A percentile compares a stretch with the other conserved stretches of the same genome.
These are phyloP conservation scores for Russula sp. DNA, from an alignment of 768 basidiomycete species.

Conservation along the genomic window DNA sequence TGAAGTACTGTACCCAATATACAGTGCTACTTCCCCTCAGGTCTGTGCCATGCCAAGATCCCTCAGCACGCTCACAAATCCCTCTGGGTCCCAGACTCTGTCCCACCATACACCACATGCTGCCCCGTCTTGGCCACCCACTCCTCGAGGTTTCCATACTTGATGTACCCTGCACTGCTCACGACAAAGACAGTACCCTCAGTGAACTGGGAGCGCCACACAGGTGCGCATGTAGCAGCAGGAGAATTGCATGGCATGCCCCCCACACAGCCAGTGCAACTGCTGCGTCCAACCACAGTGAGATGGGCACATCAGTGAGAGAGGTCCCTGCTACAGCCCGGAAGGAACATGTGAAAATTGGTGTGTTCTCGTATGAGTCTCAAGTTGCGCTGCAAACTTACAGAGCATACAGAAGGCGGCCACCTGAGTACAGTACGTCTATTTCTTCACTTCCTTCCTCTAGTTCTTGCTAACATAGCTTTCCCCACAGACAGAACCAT, in stretches of 20 bases:
- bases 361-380: too few relatives aligned
- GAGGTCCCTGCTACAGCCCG: too few relatives aligned
- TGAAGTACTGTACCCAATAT: neutral
- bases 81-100: conserved; percentile 85
- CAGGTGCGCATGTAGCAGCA: conserved; percentile 28
- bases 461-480: too few relatives aligned
- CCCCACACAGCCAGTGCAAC: too few relatives aligned
- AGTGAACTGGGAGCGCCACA: conserved; percentile 64
- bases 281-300: too few relatives aligned
- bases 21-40: conserved; percentile 20
- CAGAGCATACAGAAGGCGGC: too few relatives aligned
- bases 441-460: too few relatives aligned
- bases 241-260: conserved; percentile 34
- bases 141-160: conserved; percentile 93
- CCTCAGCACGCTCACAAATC: conserved; percentile 70
- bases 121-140: conserved; percentile 83
- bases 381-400: too few relatives aligned
- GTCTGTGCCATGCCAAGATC: conserved; percentile 44
- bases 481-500: too few relatives aligned
- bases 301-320: too few relatives aligned
- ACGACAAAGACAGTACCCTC: conserved; percentile 93
- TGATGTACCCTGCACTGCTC: conserved; percentile 94
- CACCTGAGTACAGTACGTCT: too few relatives aligned
- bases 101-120: conserved; percentile 88
- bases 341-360: too few relatives aligned